Evolutionary conservation across 1,284 basidiomycete species (phyloP).

Genomic region (Sparassis latifolia): DNA sequence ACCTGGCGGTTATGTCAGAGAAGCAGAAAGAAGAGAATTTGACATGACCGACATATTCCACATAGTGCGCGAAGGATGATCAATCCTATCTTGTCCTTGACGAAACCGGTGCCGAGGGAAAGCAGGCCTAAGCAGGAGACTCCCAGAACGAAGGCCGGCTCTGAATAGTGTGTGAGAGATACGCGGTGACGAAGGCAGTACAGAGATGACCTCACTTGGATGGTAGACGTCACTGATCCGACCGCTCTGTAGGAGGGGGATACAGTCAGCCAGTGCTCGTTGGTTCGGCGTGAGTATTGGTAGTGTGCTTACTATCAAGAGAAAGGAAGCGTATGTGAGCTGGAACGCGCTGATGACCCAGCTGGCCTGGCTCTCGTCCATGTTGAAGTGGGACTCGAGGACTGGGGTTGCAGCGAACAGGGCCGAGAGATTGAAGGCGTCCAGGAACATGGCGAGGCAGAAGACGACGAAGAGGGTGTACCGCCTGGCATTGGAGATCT

Average conservation of each 20-base stretch:
- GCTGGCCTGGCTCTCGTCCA: conserved; percentile 19
- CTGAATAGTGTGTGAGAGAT: not conserved
- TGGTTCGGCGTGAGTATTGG: not conserved
- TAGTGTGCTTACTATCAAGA: conserved; percentile 29
- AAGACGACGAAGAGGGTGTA: conserved; percentile 14
- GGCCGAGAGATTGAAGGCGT: conserved; percentile 20
- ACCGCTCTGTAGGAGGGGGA: conserved; percentile 13
- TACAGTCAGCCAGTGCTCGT: not conserved
- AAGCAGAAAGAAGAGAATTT: not conserved
- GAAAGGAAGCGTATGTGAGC: conserved; percentile 36
- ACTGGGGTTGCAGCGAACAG: conserved; percentile 21
- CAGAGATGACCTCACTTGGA: conserved; percentile 12
- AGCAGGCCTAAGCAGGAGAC: not conserved
- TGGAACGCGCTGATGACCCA: conserved; percentile 38
- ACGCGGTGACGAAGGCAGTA: not conserved
- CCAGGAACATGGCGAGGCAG: conserved; percentile 20
- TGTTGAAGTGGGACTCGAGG: conserved; percentile 18
- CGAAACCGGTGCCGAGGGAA: conserved; percentile 3
- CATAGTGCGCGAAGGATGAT: conserved; percentile 5
- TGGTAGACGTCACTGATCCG: conserved; percentile 21
- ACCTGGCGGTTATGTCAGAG: conserved; percentile 8
- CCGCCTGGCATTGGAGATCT: conserved; percentile 1
- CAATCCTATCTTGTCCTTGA: conserved; percentile 1
- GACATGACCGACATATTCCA: conserved; percentile 2
- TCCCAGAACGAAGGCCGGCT: conserved; percentile 4